Base-by-base conservation (phyloP, 2,329 filamentous ascomycete genomes). In the Phoma sp. region DNA sequence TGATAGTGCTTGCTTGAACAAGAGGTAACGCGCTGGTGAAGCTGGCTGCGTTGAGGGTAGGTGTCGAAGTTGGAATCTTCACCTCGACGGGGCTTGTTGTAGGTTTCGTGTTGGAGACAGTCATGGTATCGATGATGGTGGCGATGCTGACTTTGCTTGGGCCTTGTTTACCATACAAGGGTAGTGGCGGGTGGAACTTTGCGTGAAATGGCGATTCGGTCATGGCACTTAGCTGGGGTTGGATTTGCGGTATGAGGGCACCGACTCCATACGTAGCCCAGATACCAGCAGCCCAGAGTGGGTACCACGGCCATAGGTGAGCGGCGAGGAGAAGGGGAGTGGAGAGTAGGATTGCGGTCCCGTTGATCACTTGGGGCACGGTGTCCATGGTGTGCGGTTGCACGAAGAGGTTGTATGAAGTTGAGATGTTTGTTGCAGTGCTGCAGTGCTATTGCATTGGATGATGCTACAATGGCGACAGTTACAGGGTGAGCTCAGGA, bases 261-360 rank as follows among this genome's bases (percentile, higher is more conserved):
- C 40, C 19, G 13, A 44, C 33, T n/a, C 40, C 48, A 17, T 44
- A 45, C 4, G 19, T 19, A 25, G 33, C 37, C 48, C 48, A 51
- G 29, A 51, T 51, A 17, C 40, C 48, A 17, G 48, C 40, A 32
- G 48, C 48, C 48, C 40, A 39, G 2, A 51, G 33, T 3, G 40
- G 35, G 29, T 51, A 33, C 40, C 33, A 43, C n/a, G 40, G 12
- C 48, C 48, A 44, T 19, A 51, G 33, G 6, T 44, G 48, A 33
- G 48, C 33, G 27, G 48, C 40, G 8, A 40, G 17, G 17, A 44
- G 27, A 13, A 51, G 40, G 6, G 48, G 40, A 31, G 35, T 39
- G 1, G 48, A 32, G 17, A 35, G 15, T 33, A 33, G 31, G 27
- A 17, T 17, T 17, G 17, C 25, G 7, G 10, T 40, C 29, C 17